phyloP scores from a whole-genome alignment of 805 yeast species.

The Candida methanosorbosa region DNA sequence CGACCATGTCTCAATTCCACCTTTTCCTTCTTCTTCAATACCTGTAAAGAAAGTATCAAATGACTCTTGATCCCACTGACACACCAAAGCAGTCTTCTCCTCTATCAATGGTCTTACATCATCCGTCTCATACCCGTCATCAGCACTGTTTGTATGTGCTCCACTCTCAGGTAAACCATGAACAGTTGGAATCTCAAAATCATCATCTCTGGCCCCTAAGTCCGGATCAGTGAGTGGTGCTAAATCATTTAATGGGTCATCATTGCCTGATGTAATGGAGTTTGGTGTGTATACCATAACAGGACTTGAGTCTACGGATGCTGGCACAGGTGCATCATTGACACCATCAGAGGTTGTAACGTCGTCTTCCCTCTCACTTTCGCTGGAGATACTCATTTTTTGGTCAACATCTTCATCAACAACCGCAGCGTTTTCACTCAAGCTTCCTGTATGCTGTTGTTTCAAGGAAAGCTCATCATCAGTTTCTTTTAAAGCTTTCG shows the following conservation, averaged over 20 bases:
- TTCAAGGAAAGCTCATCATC: neutral
- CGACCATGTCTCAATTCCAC: constrained; percentile 50
- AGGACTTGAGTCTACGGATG: no score
- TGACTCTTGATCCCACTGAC: constrained; percentile 54
- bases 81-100: constrained; percentile 37
- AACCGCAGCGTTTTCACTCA: no score
- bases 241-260: no score
- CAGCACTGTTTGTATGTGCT: neutral
- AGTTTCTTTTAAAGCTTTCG: neutral
- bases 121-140: neutral
- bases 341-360: neutral
- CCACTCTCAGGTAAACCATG: neutral
- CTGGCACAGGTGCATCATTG: no score
- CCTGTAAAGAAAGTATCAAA: constrained; percentile 47
- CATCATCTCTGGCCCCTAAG: no score
- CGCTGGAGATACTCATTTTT: no score
- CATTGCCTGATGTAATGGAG: no score
- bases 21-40: constrained; percentile 32
- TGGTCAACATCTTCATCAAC: neutral
- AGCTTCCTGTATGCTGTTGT: no score
- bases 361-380: neutral
- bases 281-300: no score
- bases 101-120: constrained; percentile 14
- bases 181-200: no score
- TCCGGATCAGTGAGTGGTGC: no score